Evolutionary conservation across 169 alveolate species (phyloP).

Genomic region (Eimeria tenella): DNA sequence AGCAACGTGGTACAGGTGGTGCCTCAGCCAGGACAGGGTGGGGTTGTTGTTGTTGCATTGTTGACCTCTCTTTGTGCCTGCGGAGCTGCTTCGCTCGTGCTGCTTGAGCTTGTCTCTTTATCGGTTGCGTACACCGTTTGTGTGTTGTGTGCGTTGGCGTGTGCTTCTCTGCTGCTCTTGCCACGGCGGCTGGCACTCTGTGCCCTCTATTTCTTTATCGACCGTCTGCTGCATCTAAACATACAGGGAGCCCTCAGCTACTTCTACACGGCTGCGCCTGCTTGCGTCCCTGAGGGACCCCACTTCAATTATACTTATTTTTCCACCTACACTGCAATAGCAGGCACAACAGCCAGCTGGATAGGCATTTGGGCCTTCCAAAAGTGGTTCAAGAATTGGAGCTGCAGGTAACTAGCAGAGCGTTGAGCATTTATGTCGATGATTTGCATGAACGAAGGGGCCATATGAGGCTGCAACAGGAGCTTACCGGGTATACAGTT

Average conservation of each 20-base stretch:
- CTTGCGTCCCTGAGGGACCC: conserved; percentile 80
- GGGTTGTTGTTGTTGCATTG: conserved; percentile 36
- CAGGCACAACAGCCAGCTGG: conserved; percentile 69
- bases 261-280: conserved; percentile 64
- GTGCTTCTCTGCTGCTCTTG: neutral
- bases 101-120: neutral
- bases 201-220: conserved; percentile 32
- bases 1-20: neutral
- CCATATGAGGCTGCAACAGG: no score
- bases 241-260: conserved; percentile 76
- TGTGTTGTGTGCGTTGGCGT: neutral
- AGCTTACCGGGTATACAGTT: no score
- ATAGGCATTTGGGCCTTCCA: conserved; percentile 72
- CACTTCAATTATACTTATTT: conserved; percentile 79
- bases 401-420: neutral
- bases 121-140: neutral
- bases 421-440: no score
- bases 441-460: no score
- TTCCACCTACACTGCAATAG: conserved; percentile 65
- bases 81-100: neutral
- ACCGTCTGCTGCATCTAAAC: conserved; percentile 49
- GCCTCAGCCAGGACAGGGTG: neutral
- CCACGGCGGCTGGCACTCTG: conserved; percentile 35
- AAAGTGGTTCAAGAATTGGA: neutral
- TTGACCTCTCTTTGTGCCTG: conserved; percentile 6